These are phyloP conservation scores for Citrus unshiu DNA, from an alignment of 345 rosid genomes.

Conservation along the genomic window DNA sequence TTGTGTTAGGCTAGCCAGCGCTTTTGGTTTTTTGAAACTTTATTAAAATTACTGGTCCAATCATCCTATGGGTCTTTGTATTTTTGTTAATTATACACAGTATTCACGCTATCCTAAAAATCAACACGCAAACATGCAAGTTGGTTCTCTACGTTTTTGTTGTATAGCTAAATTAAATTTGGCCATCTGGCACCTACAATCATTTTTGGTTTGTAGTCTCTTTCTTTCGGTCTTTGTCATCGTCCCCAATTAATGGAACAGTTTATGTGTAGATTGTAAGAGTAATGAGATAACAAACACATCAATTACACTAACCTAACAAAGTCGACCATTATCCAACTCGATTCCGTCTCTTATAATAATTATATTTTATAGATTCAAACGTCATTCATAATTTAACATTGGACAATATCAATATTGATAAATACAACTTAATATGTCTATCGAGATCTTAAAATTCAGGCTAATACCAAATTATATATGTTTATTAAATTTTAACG, in stretches of 20 bases:
- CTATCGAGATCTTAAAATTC: too few relatives aligned
- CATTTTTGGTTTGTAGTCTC: background rate
- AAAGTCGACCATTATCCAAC: too few relatives aligned
- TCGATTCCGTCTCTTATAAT: too few relatives aligned
- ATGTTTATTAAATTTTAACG: too few relatives aligned
- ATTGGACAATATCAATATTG: too few relatives aligned
- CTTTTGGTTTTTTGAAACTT: slow-evolving; percentile 30
- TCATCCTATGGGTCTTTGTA: background rate
- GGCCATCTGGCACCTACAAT: background rate
- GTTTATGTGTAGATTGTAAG: background rate
- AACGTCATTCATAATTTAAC: too few relatives aligned
- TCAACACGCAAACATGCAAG: background rate
- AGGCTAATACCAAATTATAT: too few relatives aligned
- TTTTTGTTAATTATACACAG: background rate
- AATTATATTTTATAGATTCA: too few relatives aligned
- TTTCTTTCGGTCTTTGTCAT: background rate
- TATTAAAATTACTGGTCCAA: background rate
- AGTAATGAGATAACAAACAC: too few relatives aligned
- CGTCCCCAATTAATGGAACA: background rate
- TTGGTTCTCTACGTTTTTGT: background rate
- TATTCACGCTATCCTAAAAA: background rate
- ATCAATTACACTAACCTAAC: too few relatives aligned
- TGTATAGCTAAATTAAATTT: background rate
- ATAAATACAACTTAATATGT: too few relatives aligned
- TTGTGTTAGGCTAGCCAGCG: slow-evolving; percentile 44